A percentile compares a stretch with the other conserved stretches of the same genome.
phyloP scores from a whole-genome alignment of 305 asterid species.

The Salvia sclarea region DNA sequence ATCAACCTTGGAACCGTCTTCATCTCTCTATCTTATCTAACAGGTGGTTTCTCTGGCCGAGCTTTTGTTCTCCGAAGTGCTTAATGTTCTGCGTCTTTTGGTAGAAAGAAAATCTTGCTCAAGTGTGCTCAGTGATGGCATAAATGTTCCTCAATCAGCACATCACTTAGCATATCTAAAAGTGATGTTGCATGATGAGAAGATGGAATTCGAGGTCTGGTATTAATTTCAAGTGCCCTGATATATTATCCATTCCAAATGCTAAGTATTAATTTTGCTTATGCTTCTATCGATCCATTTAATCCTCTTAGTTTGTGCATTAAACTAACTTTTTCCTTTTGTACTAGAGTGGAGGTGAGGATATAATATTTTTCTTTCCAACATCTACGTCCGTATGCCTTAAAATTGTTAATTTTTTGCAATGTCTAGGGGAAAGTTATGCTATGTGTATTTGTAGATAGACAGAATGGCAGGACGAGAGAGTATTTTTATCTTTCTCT shows the following conservation, averaged over 20 bases:
- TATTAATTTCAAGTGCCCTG: slow-evolving; percentile 25
- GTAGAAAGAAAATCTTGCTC: slow-evolving; percentile 52
- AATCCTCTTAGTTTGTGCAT: not conserved
- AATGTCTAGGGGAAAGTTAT: not conserved
- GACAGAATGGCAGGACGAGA: not conserved
- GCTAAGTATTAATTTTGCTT: slow-evolving; percentile 2
- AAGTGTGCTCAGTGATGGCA: slow-evolving; percentile 30
- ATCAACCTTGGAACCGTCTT: slow-evolving; percentile 25
- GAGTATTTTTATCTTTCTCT: not conserved
- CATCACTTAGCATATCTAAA: slow-evolving; percentile 64
- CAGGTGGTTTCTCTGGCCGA: slow-evolving; percentile 73
- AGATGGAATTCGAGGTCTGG: slow-evolving; percentile 71
- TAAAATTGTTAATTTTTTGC: not conserved
- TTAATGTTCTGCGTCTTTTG: slow-evolving; percentile 59
- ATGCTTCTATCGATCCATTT: slow-evolving; percentile 13
- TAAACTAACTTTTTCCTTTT: not conserved
- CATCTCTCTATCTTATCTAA: slow-evolving; percentile 29
- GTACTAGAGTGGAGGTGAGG: not conserved
- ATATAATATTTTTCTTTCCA: not conserved
- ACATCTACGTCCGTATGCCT: not conserved
- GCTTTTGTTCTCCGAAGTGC: slow-evolving; percentile 81
- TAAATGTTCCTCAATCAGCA: slow-evolving; percentile 48
- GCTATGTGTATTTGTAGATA: not conserved
- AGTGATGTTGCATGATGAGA: slow-evolving; percentile 72
- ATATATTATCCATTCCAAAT: slow-evolving; percentile 13